These are phyloP conservation scores for grape (Vitis vinifera) DNA, from an alignment of 164 flowering plant species.

Conservation along the genomic window ASM3070453v1 NC_081821.1:13842501-13843000, in stretches of 20 bases:
- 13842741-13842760: conserved; percentile 60
- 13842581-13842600: not conserved
- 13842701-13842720: not conserved
- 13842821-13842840: conserved; percentile 91
- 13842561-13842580: conserved; percentile 33
- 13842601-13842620: conserved; percentile 1
- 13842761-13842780: conserved; percentile 86
- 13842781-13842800: conserved; percentile 86
- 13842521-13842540: conserved; percentile 27
- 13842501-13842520: conserved; percentile 58
- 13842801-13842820: conserved; percentile 93
- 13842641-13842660: not conserved
- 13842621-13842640: not conserved
- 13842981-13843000: conserved; percentile 96
- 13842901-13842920: conserved; percentile 25
- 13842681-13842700: not conserved
- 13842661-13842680: not conserved
- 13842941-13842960: conserved; percentile 47
- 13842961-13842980: conserved; percentile 89
- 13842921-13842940: conserved; percentile 27
- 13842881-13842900: conserved; percentile 23
- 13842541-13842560: conserved; percentile 54
- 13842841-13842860: conserved; percentile 95
- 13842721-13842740: conserved; percentile 71
- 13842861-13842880: conserved; percentile 49